Percentiles rank a stretch among this genome's conserved stretches.
Conservation (phyloP, 2,329 filamentous ascomycete genomes). For the Escovopsis weberi region DNA sequence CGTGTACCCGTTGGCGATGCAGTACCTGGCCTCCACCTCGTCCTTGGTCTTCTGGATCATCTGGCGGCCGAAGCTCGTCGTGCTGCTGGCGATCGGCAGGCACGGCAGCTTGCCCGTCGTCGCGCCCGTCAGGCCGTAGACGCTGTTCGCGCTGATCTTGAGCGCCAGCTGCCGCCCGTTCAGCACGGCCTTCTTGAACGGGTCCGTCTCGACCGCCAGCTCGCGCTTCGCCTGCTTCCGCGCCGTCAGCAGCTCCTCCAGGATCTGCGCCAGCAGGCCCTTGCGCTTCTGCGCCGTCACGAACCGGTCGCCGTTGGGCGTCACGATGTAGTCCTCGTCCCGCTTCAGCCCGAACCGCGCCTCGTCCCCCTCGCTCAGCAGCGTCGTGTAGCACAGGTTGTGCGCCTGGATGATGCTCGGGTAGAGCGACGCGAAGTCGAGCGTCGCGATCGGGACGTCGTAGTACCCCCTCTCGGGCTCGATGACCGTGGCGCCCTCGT, state of each 20-base stretch:
- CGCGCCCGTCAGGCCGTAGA: slow-evolving; percentile 93
- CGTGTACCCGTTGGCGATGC: slow-evolving; percentile 82
- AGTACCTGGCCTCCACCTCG: slow-evolving; percentile 86
- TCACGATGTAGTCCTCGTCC: slow-evolving; percentile 92
- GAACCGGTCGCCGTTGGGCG: slow-evolving; percentile 88
- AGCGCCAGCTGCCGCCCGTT: slow-evolving; percentile 93
- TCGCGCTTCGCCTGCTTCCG: slow-evolving; percentile 92
- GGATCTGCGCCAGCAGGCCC: slow-evolving; percentile 83
- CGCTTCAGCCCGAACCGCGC: slow-evolving; percentile 66
- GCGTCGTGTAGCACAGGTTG: slow-evolving; percentile 93
- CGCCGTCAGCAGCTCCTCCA: slow-evolving; percentile 82
- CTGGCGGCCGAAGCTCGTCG: slow-evolving; percentile 89
- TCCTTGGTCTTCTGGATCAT: slow-evolving; percentile 98
- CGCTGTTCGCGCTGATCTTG: slow-evolving; percentile 94
- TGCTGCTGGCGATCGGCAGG: slow-evolving; percentile 88
- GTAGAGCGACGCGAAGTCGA: slow-evolving; percentile 97
- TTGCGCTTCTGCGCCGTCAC: slow-evolving; percentile 80
- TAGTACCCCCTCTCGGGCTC: slow-evolving; percentile 91
- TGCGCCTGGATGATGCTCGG: slow-evolving; percentile 98
- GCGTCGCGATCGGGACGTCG: slow-evolving; percentile 83
- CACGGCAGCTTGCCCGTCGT: slow-evolving; percentile 93
- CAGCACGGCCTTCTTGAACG: slow-evolving; percentile 94
- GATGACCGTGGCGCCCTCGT: slow-evolving; percentile 95
- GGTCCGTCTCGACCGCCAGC: slow-evolving; percentile 73
- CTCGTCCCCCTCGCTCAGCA: slow-evolving; percentile 57